These are phyloP conservation scores for Magnusiomyces ingens DNA, from an alignment of 1,139 yeast species.

Conservation along the genomic window DNA sequence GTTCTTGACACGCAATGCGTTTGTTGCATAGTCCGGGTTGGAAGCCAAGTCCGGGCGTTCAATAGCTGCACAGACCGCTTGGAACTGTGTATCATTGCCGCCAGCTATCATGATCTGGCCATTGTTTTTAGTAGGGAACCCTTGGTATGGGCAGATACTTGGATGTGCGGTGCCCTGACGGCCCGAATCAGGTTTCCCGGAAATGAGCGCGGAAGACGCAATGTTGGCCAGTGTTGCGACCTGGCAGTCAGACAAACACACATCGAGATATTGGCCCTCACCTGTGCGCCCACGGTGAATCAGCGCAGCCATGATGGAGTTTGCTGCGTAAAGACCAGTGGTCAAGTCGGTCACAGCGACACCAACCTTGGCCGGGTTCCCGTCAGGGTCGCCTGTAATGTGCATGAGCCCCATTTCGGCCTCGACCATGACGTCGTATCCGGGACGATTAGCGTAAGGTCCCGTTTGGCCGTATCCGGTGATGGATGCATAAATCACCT, in stretches of 20 bases:
- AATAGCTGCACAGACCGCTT: slow-evolving; percentile 32
- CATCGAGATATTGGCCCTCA: slow-evolving; percentile 36
- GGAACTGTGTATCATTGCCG: slow-evolving; percentile 37
- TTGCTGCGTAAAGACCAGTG: slow-evolving; percentile 38
- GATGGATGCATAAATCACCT: slow-evolving; percentile 35
- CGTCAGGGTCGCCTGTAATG: slow-evolving; percentile 38
- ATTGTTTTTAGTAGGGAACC: slow-evolving; percentile 35
- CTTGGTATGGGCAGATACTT: slow-evolving; percentile 39
- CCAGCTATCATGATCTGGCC: slow-evolving; percentile 39
- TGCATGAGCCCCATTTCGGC: slow-evolving; percentile 43
- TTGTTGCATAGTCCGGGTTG: slow-evolving; percentile 32
- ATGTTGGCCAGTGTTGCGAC: slow-evolving; percentile 38
- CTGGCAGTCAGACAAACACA: slow-evolving; percentile 37
- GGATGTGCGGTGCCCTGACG: slow-evolving; percentile 41
- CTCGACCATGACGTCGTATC: slow-evolving; percentile 42
- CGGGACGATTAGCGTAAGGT: slow-evolving; percentile 35
- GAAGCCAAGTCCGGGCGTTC: slow-evolving; percentile 35
- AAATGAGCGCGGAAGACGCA: slow-evolving; percentile 36
- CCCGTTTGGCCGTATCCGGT: slow-evolving; percentile 39
- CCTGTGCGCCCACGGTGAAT: slow-evolving; percentile 29
- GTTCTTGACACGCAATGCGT: slow-evolving; percentile 35
- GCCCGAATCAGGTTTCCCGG: slow-evolving; percentile 37
- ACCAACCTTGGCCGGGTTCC: slow-evolving; percentile 40
- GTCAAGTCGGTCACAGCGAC: slow-evolving; percentile 41
- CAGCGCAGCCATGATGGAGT: slow-evolving; percentile 37